Evolutionary conservation across 306 rosid species (phyloP).

Genomic region (Gastrolobium villosum): DNA sequence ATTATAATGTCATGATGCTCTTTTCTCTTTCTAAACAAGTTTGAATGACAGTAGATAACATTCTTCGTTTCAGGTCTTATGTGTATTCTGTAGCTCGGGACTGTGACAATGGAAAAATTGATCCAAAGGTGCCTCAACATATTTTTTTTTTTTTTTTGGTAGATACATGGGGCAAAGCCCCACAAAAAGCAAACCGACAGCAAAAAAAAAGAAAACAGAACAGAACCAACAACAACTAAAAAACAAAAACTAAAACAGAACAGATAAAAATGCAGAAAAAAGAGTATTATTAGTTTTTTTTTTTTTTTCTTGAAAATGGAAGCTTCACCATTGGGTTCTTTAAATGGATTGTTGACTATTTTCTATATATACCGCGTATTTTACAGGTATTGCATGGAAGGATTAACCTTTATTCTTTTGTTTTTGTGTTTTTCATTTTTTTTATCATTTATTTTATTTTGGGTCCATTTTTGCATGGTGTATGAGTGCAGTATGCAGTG

Average conservation of each 20-base stretch:
- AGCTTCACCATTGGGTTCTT: neutral
- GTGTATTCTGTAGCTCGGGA: constrained; percentile 98
- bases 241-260: too few species aligned
- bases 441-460: neutral
- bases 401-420: neutral
- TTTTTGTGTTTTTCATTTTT: neutral
- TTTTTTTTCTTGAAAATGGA: constrained; percentile 3
- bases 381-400: constrained; percentile 12
- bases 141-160: too few species aligned
- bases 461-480: constrained; percentile 1
- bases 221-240: too few species aligned
- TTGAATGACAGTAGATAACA: constrained; percentile 42
- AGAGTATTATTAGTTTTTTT: neutral
- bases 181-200: too few species aligned
- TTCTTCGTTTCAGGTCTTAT: constrained; percentile 74
- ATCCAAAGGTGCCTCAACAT: constrained; percentile 97
- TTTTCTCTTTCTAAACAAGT: constrained; percentile 4
- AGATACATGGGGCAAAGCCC: too few species aligned
- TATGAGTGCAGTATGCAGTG: neutral
- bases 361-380: neutral
- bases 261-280: too few species aligned
- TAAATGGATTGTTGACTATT: neutral
- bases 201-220: too few species aligned
- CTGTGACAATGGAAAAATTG: constrained; percentile 83
- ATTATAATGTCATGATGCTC: constrained; percentile 37